Conservation (phyloP, 805 yeast genomes). For the Candida sonorensis region DNA sequence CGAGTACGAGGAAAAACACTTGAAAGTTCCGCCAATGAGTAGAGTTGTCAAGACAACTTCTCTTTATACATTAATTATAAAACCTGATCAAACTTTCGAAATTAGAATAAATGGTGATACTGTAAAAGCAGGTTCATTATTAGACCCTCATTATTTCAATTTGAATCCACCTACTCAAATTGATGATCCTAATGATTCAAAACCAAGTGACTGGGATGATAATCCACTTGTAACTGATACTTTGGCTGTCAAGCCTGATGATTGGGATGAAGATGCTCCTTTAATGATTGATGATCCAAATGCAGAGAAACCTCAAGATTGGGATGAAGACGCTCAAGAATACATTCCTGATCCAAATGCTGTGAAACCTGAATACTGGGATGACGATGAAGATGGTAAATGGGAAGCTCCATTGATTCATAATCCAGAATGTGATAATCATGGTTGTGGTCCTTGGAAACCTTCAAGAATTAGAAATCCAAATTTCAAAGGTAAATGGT, state of each 20-base stretch:
- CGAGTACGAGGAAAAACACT: conserved; percentile 61
- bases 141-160: conserved; percentile 46
- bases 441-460: conserved; percentile 81
- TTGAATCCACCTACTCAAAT: conserved; percentile 63
- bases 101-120: conserved; percentile 77
- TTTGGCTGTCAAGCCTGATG: conserved; percentile 61
- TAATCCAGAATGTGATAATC: conserved; percentile 65
- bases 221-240: conserved; percentile 63
- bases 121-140: conserved; percentile 61
- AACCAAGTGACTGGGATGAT: conserved; percentile 85
- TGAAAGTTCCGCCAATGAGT: conserved; percentile 62
- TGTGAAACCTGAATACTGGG: conserved; percentile 71
- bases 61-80: conserved; percentile 71
- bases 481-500: conserved; percentile 73
- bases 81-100: conserved; percentile 62
- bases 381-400: conserved; percentile 83
- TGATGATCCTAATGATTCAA: conserved; percentile 46
- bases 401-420: conserved; percentile 67
- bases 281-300: conserved; percentile 58
- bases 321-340: conserved; percentile 63
- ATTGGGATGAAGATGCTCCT: conserved; percentile 77
- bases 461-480: conserved; percentile 65
- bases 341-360: conserved; percentile 65
- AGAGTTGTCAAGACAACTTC: conserved; percentile 48
- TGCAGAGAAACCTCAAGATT: conserved; percentile 63